Conservation (phyloP, 352 stramenopile species). For the Globisporangium cystogenes region DNA sequence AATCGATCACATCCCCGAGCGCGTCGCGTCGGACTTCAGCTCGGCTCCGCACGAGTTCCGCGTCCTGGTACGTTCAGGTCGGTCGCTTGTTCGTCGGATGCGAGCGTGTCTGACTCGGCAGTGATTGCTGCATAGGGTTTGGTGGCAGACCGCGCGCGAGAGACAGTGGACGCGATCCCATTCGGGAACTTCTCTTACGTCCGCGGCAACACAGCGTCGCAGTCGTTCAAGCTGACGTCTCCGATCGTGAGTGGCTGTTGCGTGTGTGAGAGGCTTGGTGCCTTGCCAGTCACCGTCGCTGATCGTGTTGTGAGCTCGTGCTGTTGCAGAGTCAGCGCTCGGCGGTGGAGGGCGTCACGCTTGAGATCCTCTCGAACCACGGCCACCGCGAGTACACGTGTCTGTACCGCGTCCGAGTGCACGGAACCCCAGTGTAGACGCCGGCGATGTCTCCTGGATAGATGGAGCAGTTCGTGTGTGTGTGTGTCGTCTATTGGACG, state of each 20-base stretch:
- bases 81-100: background rate
- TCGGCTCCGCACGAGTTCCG: conserved; percentile 62
- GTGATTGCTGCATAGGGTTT: conserved; percentile 28
- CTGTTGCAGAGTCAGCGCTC: conserved; percentile 33
- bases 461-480: background rate
- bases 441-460: background rate
- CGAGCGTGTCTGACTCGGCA: background rate
- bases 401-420: conserved; percentile 86
- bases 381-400: conserved; percentile 85
- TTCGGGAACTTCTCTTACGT: conserved; percentile 77
- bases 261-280: background rate
- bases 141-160: conserved; percentile 25
- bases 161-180: conserved; percentile 41
- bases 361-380: conserved; percentile 82
- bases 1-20: conserved; percentile 74
- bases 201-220: conserved; percentile 38
- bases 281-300: background rate
- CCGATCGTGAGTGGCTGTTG: conserved; percentile 23
- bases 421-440: conserved; percentile 32
- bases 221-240: conserved; percentile 61
- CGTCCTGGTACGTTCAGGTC: conserved; percentile 34
- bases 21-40: conserved; percentile 64
- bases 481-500: background rate
- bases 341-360: conserved; percentile 56
- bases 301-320: background rate